These are phyloP conservation scores for Fomitopsis serialis DNA, from an alignment of 768 basidiomycete species.

Conservation along the genomic window DNA sequence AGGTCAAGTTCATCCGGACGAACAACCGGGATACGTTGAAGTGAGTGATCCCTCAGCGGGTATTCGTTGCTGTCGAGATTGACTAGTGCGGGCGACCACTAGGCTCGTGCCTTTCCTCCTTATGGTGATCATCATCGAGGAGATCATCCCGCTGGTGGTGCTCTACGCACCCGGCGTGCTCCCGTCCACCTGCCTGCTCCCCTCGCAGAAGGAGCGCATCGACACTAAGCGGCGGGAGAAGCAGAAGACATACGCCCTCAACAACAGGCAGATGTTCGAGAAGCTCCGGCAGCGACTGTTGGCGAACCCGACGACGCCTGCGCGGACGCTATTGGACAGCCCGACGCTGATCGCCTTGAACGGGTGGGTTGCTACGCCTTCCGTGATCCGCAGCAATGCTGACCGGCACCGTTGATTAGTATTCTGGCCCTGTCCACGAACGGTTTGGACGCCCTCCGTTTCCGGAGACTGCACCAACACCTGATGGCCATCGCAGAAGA, in stretches of 20 bases:
- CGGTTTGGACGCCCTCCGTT: conserved; percentile 30
- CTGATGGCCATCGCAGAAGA: conserved; percentile 45
- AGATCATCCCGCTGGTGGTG: conserved; percentile 77
- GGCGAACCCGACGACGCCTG: conserved; percentile 26
- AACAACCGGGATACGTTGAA: conserved; percentile 68
- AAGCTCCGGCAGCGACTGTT: conserved; percentile 13
- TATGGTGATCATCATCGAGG: conserved; percentile 71
- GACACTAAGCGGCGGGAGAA: conserved; percentile 42
- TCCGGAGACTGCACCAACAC: conserved; percentile 32
- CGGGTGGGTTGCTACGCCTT: conserved; percentile 39
- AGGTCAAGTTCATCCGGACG: conserved; percentile 62
- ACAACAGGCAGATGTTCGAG: conserved; percentile 16
- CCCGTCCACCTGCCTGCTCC: conserved; percentile 82
- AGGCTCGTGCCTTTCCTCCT: conserved; percentile 78
- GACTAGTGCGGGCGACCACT: conserved; percentile 2
- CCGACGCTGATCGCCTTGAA: conserved; percentile 39
- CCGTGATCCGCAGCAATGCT: background rate
- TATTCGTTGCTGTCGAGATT: background rate
- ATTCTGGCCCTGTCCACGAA: conserved; percentile 31
- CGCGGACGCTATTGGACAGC: conserved; percentile 25
- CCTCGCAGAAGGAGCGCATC: conserved; percentile 71
- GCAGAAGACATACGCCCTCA: conserved; percentile 25
- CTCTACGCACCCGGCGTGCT: conserved; percentile 82
- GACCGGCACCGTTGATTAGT: background rate
- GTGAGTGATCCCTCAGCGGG: conserved; percentile 31